Percentiles rank a stretch among this genome's conserved stretches.
These are phyloP conservation scores for Bolboschoenus planiculmis DNA, from an alignment of 176 grass and related monocot genomes.

Conservation along the genomic window DNA sequence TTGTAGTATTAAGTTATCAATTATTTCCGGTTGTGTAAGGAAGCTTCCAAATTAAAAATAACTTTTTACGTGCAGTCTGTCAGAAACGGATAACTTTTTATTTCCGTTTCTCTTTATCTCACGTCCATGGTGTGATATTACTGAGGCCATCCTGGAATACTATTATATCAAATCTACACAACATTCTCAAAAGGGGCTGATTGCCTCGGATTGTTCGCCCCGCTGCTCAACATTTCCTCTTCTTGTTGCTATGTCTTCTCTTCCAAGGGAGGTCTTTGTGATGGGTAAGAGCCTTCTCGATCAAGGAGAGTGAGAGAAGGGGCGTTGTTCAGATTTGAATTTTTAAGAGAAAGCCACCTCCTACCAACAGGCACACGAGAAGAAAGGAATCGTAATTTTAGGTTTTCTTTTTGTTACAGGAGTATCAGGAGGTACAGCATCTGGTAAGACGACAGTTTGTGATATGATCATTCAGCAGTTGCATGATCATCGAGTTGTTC, in stretches of 20 bases:
- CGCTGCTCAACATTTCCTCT: not conserved
- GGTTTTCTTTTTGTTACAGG: conserved; percentile 30
- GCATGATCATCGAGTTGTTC: conserved; percentile 90
- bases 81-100: not conserved
- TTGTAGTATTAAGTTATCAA: not conserved
- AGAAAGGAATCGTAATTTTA: not conserved
- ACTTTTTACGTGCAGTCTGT: not conserved
- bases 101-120: not conserved
- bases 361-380: not conserved
- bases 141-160: not conserved
- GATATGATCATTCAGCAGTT: conserved; percentile 99
- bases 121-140: conserved; percentile 5
- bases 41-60: not conserved
- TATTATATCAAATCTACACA: not conserved
- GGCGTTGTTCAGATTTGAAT: not conserved
- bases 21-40: not conserved
- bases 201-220: not conserved
- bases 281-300: not conserved
- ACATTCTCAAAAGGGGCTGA: not conserved
- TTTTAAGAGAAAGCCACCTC: not conserved
- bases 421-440: conserved; percentile 87
- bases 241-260: not conserved
- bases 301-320: not conserved
- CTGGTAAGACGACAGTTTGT: conserved; percentile 97
- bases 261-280: not conserved